These are phyloP conservation scores for Paxillus rubicundulus DNA, from an alignment of 768 basidiomycete species.

Conservation along the genomic window DNA sequence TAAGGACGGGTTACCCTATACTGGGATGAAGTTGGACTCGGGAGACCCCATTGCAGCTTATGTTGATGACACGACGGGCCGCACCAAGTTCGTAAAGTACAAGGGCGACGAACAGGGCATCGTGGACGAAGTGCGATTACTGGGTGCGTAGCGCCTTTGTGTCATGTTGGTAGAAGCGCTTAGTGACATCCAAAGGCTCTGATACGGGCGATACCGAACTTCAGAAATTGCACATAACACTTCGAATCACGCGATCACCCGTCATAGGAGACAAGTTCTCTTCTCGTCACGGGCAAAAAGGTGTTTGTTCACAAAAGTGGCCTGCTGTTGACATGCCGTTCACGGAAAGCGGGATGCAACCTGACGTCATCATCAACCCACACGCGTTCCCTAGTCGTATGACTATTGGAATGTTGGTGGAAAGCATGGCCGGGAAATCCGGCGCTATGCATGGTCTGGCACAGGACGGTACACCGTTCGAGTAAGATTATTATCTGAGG, in stretches of 20 bases:
- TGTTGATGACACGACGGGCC: constrained; percentile 77
- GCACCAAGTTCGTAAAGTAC: constrained; percentile 88
- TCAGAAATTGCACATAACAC: constrained; percentile 90
- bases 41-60: constrained; percentile 88
- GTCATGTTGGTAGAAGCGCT: constrained; percentile 1
- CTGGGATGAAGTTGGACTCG: constrained; percentile 65
- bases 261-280: constrained; percentile 99
- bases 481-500: constrained; percentile 48
- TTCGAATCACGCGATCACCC: constrained; percentile 90
- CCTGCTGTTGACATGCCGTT: constrained; percentile 98
- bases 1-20: constrained; percentile 77
- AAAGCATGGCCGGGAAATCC: constrained; percentile 99
- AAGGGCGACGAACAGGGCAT: constrained; percentile 93
- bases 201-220: constrained; percentile 86
- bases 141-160: constrained; percentile 52
- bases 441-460: constrained; percentile 98
- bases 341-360: constrained; percentile 97
- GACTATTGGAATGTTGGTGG: constrained; percentile 99
- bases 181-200: constrained; percentile 50
- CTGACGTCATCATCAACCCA: constrained; percentile 99
- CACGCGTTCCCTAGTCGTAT: constrained; percentile 99
- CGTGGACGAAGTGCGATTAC: constrained; percentile 85
- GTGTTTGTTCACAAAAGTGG: constrained; percentile 99
- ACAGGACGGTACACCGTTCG: constrained; percentile 98
- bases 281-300: constrained; percentile 98